Evolutionary conservation across 2,329 filamentous ascomycete genomes (phyloP), one percentile per base, ranked within the genome.

Genomic region (Neophaeococcomyces aloes): DNA sequence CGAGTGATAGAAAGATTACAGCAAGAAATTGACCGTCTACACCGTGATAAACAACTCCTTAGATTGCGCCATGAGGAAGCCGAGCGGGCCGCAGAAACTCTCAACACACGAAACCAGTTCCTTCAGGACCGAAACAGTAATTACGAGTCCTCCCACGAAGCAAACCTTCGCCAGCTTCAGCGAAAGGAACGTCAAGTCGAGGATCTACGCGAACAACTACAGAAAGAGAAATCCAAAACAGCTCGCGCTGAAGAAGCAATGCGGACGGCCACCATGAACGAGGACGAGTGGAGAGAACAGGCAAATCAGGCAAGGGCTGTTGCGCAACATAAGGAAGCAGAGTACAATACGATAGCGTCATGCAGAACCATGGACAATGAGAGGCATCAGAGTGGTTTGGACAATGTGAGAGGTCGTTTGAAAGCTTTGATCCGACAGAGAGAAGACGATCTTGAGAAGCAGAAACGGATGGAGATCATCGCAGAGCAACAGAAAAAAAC

Each of bases 1-100:
- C 64, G 68, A 29, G 68, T 71, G 15, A 71, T 71, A 42, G 68
- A 71, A 47, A 66, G 67, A 44, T 56, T 71, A 27, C 68, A 70
- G 53, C 67, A 67, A 49, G 68, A 71, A 36, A 70, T 70, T 46
- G 68, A 69, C 21, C 66, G 67, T 18, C 51, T 70, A 31, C 68
- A 64, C 8, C 63, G 68, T 14, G 68, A 71, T 48, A 66, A 63
- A 48, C 64, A 61, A 38, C 53, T 71, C 17, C 62, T 66, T 45
- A 64, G 62, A 46, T 66, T 62, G 25, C 63, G 63, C 11, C 62
- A 63, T 6, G 68, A 71, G 47, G 68, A 71, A 48, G 62, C 65
- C 3, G 66, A 70, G 48, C 61, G 65, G 27, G 61, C 60, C 33
- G 69, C 69, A 45, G 68, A 71, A 48, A 59, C 63, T 2, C 56